Percentiles rank a stretch among this genome's conserved stretches.
These are phyloP conservation scores for Pyricularia grisea DNA, from an alignment of 2,329 filamentous ascomycete species.

Conservation along the genomic window DNA sequence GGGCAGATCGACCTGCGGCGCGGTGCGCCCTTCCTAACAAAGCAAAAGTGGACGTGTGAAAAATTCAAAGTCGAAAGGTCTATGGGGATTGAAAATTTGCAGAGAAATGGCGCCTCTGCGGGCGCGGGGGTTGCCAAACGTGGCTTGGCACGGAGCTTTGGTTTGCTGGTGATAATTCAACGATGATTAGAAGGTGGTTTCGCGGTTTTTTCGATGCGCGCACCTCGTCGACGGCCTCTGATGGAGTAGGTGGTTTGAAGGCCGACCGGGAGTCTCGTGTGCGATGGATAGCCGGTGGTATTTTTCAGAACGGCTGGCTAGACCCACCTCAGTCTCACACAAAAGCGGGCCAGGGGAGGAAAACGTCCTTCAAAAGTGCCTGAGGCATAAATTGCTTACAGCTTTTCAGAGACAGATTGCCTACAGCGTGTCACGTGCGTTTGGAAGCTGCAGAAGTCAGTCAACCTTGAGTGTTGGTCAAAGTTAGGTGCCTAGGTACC, in stretches of 20 bases:
- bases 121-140: not conserved
- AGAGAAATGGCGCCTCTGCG: constrained; percentile 30
- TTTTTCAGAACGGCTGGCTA: constrained; percentile 27
- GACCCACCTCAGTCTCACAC: not conserved
- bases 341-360: not conserved
- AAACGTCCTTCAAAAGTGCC: not conserved
- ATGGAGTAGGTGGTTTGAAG: constrained; percentile 38
- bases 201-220: constrained; percentile 55
- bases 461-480: not conserved
- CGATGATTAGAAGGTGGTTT: constrained; percentile 50
- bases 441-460: rapidly evolving
- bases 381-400: not conserved
- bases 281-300: constrained; percentile 33
- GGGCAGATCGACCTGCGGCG: not conserved
- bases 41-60: constrained; percentile 19
- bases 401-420: not conserved
- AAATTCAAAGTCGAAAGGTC: constrained; percentile 25
- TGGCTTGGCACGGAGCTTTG: constrained; percentile 20
- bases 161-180: constrained; percentile 43
- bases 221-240: constrained; percentile 29
- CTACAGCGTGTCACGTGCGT: not conserved
- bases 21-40: not conserved
- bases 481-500: not conserved
- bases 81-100: constrained; percentile 24
- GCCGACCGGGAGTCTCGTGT: constrained; percentile 39